phyloP scores from a whole-genome alignment of 345 rosid species.

The Gossypium raimondii region DNA sequence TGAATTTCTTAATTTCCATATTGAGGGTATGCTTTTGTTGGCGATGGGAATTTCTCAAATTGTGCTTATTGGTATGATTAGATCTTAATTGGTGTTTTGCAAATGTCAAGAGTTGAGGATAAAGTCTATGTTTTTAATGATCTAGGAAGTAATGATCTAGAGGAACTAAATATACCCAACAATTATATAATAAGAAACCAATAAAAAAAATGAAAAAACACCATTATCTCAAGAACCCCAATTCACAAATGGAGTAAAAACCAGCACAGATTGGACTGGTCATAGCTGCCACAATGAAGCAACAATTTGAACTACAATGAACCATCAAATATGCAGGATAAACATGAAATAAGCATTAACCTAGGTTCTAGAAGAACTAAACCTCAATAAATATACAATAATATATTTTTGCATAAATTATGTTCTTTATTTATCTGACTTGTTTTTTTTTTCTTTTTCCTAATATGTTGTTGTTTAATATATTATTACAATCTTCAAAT shows the following conservation, averaged over 20 bases:
- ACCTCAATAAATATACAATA: not conserved
- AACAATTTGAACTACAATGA: not conserved
- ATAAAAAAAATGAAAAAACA: not conserved
- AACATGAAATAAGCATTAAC: not conserved
- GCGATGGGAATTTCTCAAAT: not conserved
- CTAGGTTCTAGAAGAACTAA: not conserved
- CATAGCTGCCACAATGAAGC: conserved; percentile 25
- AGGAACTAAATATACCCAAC: not conserved
- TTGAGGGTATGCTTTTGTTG: not conserved
- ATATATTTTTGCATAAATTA: not conserved
- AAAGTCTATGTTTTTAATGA: conserved; percentile 13
- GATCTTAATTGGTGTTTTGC: conserved; percentile 22
- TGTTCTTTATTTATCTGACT: no score
- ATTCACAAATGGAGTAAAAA: not conserved
- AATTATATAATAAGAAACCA: not conserved
- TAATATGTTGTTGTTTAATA: no score
- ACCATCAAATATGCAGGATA: not conserved
- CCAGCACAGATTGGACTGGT: not conserved
- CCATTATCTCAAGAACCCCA: not conserved
- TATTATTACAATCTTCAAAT: no score
- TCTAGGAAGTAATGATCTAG: not conserved
- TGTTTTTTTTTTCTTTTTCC: no score
- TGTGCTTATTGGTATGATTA: not conserved
- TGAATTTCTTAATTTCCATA: not conserved
- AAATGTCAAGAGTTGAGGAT: conserved; percentile 1